A percentile compares a stretch with the other conserved stretches of the same genome.
These are phyloP conservation scores for Prunus salicina DNA, from an alignment of 306 rosid species.

Conservation along the genomic window DNA sequence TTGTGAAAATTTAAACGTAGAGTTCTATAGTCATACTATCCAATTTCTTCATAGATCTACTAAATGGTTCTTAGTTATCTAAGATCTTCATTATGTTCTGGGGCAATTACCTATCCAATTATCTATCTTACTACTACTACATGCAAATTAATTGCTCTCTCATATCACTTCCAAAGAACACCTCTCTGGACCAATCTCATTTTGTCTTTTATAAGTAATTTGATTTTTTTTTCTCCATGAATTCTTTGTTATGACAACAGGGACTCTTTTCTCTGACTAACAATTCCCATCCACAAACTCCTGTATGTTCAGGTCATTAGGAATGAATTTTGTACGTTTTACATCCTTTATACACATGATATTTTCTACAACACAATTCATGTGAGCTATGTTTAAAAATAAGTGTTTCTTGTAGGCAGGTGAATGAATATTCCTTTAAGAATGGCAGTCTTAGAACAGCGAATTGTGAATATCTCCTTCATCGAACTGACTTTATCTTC, in stretches of 20 bases:
- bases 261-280: background rate
- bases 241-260: background rate
- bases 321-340: background rate
- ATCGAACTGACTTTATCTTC: background rate
- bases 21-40: constrained; percentile 51
- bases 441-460: background rate
- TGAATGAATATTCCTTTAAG: background rate
- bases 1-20: constrained; percentile 56
- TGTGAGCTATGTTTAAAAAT: background rate
- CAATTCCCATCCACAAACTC: background rate
- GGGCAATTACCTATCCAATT: constrained; percentile 19
- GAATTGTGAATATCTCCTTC: background rate
- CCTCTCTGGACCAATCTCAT: constrained; percentile 12
- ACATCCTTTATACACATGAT: background rate
- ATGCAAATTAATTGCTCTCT: constrained; percentile 12
- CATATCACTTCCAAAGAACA: constrained; percentile 12
- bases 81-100: constrained; percentile 27
- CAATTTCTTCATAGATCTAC: constrained; percentile 36
- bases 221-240: background rate
- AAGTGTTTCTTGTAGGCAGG: no score
- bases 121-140: constrained; percentile 4
- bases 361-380: background rate
- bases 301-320: background rate
- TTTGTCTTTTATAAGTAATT: background rate
- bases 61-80: constrained; percentile 26